Evolutionary conservation across 495 filamentous ascomycete species (phyloP), one percentile per base, ranked within the genome.

Genomic region (Tuber brumale): DNA sequence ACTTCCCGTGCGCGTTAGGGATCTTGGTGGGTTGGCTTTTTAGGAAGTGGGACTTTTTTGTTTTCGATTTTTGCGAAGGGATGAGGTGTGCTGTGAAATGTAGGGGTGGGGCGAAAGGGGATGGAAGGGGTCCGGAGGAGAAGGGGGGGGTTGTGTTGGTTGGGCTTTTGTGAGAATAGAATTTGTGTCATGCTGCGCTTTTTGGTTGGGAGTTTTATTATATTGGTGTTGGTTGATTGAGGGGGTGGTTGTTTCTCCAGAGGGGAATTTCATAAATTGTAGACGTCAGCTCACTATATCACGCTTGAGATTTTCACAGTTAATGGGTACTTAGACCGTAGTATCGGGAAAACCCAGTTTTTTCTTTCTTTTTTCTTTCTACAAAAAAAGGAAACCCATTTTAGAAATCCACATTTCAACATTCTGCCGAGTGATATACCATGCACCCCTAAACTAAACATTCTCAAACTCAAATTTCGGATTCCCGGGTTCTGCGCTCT

Each of bases 391-490:
- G 23, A 51, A 51, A 51, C 46, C 57, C 16, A 16, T 66, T 66
- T 66, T 35, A 66, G 57, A 66, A 66, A 66, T 66, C 5, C 14
- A 35, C 27, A 14, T 66, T 66, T 66, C 57, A 66, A 66, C 35
- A 66, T 18, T 35, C 57, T 18, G 35, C 57, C 57, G 57, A 66
- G 57, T 66, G 57, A 66, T 66, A 35, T 66, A 35, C 27, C 6
- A 14, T 35, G 57, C 27, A 18, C 12, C 23, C n/a, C 27, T 66
- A 12, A 16, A 19, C 82, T 84, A 84, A 70, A 95, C 87, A 85
- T 96, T 96, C 84, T 89, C 88, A 85, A 96, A 95, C 72, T 86
- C 83, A 84, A 94, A 96, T 35, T 86, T 91, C 71, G 94, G 94
- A 75, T 88, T 86, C 0, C 94, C 94, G n/a, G 94, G 94, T 69